A percentile compares a stretch with the other conserved stretches of the same genome.
Conservation (phyloP, 169 alveolate genomes). For the Plasmodium vivax region DNA sequence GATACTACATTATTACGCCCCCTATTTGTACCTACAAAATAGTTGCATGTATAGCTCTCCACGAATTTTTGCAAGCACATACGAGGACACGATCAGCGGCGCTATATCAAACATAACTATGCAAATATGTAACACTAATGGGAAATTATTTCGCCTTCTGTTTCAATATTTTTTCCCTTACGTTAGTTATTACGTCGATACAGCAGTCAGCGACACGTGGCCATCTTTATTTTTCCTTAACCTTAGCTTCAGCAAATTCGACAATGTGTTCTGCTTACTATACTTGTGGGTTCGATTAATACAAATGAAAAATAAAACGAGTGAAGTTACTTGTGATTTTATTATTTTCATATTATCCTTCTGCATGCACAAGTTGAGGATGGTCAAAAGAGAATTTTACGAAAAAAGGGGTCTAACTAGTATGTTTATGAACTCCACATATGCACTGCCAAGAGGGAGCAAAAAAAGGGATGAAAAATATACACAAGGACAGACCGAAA, state of each 20-base stretch:
- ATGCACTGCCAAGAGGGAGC: neutral
- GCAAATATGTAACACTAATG: constrained; percentile 53
- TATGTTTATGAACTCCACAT: neutral
- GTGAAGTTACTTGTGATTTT: constrained; percentile 51
- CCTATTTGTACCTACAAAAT: constrained; percentile 40
- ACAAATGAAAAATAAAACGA: constrained; percentile 37
- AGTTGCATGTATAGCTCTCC: neutral
- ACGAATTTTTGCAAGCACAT: neutral
- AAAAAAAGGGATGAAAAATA: neutral
- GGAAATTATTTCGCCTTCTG: constrained; percentile 32
- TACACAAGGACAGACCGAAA: neutral
- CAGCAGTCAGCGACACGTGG: constrained; percentile 37
- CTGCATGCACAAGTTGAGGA: constrained; percentile 22
- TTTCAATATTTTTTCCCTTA: constrained; percentile 63
- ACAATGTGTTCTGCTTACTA: constrained; percentile 49
- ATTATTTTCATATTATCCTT: constrained; percentile 59
- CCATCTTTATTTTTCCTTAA: constrained; percentile 61
- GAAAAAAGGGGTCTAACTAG: neutral
- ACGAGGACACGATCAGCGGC: neutral
- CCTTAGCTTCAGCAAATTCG: constrained; percentile 57
- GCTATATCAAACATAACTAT: constrained; percentile 27
- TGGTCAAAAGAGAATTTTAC: constrained; percentile 17
- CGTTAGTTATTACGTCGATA: constrained; percentile 46
- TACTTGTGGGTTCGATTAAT: constrained; percentile 46
- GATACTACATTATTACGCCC: constrained; percentile 67